Base-by-base conservation (phyloP, 345 rosid genomes). In the Eucalyptus polyanthemos region DNA sequence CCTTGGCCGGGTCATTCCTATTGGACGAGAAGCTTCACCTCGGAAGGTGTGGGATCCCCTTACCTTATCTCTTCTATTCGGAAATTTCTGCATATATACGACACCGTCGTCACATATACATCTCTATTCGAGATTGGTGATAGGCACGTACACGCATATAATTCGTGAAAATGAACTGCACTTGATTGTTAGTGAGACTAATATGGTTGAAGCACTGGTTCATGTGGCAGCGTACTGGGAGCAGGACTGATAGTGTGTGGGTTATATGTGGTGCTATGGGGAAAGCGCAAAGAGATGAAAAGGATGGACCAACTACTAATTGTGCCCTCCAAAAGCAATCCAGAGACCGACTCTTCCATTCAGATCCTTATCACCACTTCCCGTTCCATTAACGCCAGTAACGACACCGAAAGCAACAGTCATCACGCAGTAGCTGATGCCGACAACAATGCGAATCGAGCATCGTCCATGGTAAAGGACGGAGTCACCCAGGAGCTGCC, bases 181-280 rank as follows among this genome's bases (percentile, higher is more conserved):
- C 67, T 47, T 50, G 11, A 67, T 88, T 47, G 42, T 67, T 19
- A 16, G 83, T 31, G 42, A 51, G 37, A 86, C 81, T 88, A 49
- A 88, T 88, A 21, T 86, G 29, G 50, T 25, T 25, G 27, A 22
- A 22, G 40, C 29, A 51, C 81, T 37, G 47, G 31, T 87, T 53
- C 50, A 40, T 87, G 53, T 49, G 86, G 76, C 92, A 95, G 96
- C 89, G 44, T 94, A 53, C n/a, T 93, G 29, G 97, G 96, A 88
- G 92, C 91, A 76, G 88, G 88, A 1, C 47, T 96, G 87, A 94
- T 96, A 19, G 89, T 95, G 24, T 87, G 89, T 14, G 95, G 96
- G 15, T 17, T 94, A 11, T 96, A 95, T 87, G 76, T 44, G 50
- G 96, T 95, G 87, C 72, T 93, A n/a, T 96, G 96, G 97, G 94